A percentile compares a stretch with the other conserved stretches of the same genome.
Conservation (phyloP, 1,284 basidiomycete species). For the Singerocomus rubriflavus region DNA sequence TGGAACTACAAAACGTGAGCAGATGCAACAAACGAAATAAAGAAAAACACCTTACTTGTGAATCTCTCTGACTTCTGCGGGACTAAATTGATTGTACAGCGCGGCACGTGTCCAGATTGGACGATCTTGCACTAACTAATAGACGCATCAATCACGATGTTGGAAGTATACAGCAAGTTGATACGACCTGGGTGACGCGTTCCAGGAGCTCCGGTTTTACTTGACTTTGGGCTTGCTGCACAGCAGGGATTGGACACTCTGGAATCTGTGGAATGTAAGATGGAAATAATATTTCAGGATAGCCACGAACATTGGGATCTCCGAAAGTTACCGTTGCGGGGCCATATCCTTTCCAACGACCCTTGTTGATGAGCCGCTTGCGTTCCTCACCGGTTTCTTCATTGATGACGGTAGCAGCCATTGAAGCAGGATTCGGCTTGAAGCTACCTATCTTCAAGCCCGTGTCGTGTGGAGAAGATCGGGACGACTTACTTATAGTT, state of each 20-base stretch:
- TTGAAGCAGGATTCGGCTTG: constrained; percentile 72
- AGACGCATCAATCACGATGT: constrained; percentile 3
- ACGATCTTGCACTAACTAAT: constrained; percentile 63
- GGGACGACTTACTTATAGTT: constrained; percentile 61
- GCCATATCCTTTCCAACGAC: constrained; percentile 76
- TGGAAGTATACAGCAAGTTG: not conserved
- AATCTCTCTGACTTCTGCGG: constrained; percentile 64
- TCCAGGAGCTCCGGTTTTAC: constrained; percentile 60
- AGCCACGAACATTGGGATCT: constrained; percentile 50
- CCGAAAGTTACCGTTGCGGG: constrained; percentile 66
- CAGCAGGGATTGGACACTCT: constrained; percentile 52
- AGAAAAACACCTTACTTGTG: constrained; percentile 52
- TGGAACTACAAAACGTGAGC: constrained; percentile 50
- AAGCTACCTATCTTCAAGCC: constrained; percentile 48
- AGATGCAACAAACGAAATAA: not conserved
- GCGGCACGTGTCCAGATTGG: constrained; percentile 89
- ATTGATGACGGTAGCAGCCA: constrained; percentile 60
- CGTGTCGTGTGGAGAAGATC: not conserved
- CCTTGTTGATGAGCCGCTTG: constrained; percentile 74
- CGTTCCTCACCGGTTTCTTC: constrained; percentile 78
- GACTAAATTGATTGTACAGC: constrained; percentile 79
- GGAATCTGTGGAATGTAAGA: constrained; percentile 50
- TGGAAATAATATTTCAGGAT: not conserved
- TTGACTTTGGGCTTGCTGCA: constrained; percentile 53
- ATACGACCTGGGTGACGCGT: constrained; percentile 55